Base-by-base conservation (phyloP, 202 grass and related monocot genomes). In the Schoenoplectus triqueter region DNA sequence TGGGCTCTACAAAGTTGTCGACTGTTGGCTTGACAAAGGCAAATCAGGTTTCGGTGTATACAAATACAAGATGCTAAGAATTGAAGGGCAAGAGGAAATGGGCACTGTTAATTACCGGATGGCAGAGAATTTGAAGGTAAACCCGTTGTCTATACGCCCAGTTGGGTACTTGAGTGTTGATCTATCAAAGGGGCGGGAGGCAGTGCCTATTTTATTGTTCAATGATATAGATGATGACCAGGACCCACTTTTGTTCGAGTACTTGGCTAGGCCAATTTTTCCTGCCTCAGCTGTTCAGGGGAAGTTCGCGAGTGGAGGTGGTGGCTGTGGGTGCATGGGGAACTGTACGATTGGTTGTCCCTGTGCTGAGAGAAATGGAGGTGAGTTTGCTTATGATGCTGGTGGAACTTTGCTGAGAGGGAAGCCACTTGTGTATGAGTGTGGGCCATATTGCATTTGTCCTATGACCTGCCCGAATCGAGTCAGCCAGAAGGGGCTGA, bases 1-100 rank as follows among this genome's bases (percentile, higher is more conserved):
- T 71, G 96, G 96, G 20, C 87, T 99, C 48, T 99, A 99, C 79
- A 95, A 95, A 85, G 89, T 99, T 64, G 88, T 99, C n/a, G 87
- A 96, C 1, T 94, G 62, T 68, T 99, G 93, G 96, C 78, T 94
- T 4, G 96, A 99, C 49, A 83, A 81, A 50, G 96, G 96, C 20
- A 99, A 94, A 84, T 71, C 96, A 13, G 96, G 96, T 11, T 99
- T 96, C 50, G 87, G 93, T 11, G 93, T 99, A 65, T 99, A 88
- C 80, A 99, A 99, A 81, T 99, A 90, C 21, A 99, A 94, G 84
- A 83, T 99, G 86, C 56, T 99, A 69, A 92, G 96, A 57, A 94
- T 92, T 70, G 82, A 99, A 71, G 90, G 93, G 7, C 96, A 99
- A 87, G 96, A 95, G 7, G 82, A 94, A 85, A 99, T 99, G 96